A percentile compares a stretch with the other conserved stretches of the same genome.
These are phyloP conservation scores for Suillus spraguei DNA, from an alignment of 768 basidiomycete species.

Conservation along the genomic window DNA sequence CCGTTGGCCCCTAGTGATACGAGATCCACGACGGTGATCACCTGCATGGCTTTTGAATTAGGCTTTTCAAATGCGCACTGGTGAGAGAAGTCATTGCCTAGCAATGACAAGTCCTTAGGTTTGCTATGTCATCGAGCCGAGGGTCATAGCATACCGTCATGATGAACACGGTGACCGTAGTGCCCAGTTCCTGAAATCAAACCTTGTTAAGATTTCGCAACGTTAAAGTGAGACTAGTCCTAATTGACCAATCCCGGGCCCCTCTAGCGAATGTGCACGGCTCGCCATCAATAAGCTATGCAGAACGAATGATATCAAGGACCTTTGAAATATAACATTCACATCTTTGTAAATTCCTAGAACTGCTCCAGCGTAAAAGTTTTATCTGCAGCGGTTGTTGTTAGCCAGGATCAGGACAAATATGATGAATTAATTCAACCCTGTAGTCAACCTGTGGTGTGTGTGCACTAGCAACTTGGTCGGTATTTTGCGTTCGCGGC, in stretches of 20 bases:
- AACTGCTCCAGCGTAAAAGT: not conserved
- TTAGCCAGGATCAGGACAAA: not conserved
- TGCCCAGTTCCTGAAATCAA: slow-evolving; percentile 1
- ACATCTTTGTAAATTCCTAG: too few species aligned
- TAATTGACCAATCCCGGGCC: not conserved
- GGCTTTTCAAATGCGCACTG: not conserved
- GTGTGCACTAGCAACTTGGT: slow-evolving; percentile 1
- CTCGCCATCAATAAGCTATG: slow-evolving; percentile 1
- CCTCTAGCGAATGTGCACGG: not conserved
- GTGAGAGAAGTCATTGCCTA: not conserved
- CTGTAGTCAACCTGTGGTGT: not conserved
- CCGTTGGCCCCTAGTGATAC: not conserved
- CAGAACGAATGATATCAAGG: not conserved
- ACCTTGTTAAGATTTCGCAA: slow-evolving; percentile 5
- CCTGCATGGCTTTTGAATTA: not conserved
- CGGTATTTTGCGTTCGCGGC: slow-evolving; percentile 3
- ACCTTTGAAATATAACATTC: not conserved
- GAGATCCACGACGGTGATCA: not conserved
- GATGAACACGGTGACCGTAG: not conserved
- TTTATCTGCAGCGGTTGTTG: not conserved
- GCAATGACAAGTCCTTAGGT: not conserved
- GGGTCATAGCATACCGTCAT: not conserved
- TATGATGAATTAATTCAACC: not conserved
- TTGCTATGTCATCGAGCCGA: not conserved
- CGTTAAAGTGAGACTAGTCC: not conserved